phyloP scores from a whole-genome alignment of 257 asterid genomes.

The Penstemon barbatus region DNA sequence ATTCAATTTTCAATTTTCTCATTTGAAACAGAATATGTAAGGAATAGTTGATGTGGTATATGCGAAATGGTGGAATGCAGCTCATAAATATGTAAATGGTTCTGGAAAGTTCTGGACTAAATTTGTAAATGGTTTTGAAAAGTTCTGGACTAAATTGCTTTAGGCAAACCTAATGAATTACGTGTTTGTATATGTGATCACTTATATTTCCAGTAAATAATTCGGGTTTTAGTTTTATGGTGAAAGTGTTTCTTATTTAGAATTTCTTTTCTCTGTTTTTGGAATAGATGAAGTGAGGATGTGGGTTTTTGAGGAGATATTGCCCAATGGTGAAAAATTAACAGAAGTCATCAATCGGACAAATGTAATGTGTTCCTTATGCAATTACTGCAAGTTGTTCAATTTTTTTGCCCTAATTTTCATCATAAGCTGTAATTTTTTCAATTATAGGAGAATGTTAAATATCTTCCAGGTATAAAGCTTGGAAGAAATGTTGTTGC shows the following conservation, averaged over 20 bases:
- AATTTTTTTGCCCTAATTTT: not conserved
- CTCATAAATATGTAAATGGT: too few species aligned
- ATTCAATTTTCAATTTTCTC: not conserved
- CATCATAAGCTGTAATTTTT: not conserved
- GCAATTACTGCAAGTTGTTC: not conserved
- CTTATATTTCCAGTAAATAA: too few species aligned
- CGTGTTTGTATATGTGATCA: too few species aligned
- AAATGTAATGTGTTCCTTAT: conserved; percentile 43
- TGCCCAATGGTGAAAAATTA: conserved; percentile 67
- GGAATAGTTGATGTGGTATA: too few species aligned
- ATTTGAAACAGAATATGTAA: too few species aligned
- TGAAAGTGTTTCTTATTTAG: not conserved
- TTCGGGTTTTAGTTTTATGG: not conserved
- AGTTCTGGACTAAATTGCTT: too few species aligned
- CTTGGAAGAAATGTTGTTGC: conserved; percentile 80
- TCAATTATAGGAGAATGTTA: conserved; percentile 76
- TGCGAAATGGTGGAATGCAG: too few species aligned
- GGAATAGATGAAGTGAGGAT: conserved; percentile 74
- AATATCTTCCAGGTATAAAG: conserved; percentile 81
- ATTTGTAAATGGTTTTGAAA: too few species aligned
- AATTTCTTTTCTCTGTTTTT: not conserved
- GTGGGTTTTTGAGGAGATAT: conserved; percentile 82
- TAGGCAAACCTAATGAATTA: too few species aligned
- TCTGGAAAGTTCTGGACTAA: too few species aligned
- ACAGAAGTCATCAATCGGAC: conserved; percentile 65